Conservation (phyloP, 352 stramenopile species). For the Saprolegnia diclina region DNA sequence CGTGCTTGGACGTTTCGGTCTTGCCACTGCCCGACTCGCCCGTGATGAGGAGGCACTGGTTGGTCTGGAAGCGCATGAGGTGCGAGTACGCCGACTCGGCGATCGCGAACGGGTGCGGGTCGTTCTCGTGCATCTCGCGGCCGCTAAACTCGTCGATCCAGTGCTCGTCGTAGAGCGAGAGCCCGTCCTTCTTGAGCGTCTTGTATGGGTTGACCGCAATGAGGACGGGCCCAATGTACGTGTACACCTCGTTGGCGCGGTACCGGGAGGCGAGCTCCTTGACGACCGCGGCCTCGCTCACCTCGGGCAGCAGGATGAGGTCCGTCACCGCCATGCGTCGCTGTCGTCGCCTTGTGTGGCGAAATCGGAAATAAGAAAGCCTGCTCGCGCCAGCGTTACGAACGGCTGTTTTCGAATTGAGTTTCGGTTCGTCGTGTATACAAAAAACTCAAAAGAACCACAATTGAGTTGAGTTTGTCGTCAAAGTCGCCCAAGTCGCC, state of each 20-base stretch:
- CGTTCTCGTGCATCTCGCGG: conserved; percentile 68
- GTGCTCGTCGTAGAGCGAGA: conserved; percentile 47
- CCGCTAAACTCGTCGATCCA: conserved; percentile 74
- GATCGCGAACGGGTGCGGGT: conserved; percentile 81
- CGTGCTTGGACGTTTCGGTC: conserved; percentile 95
- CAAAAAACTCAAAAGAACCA: not conserved
- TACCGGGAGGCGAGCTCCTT: conserved; percentile 76
- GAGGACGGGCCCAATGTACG: conserved; percentile 86
- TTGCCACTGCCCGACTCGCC: conserved; percentile 86
- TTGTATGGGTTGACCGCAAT: conserved; percentile 90
- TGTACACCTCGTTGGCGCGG: conserved; percentile 81
- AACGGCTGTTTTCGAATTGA: not conserved
- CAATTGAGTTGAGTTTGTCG: not conserved
- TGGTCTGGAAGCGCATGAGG: conserved; percentile 80
- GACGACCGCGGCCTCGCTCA: conserved; percentile 70
- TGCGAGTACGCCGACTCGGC: conserved; percentile 84
- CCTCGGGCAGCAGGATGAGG: conserved; percentile 70
- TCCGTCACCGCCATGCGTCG: conserved; percentile 32
- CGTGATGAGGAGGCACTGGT: conserved; percentile 84
- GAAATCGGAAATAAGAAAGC: not conserved
- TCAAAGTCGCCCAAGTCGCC: not conserved
- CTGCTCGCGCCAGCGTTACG: not conserved
- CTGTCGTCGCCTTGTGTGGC: not conserved
- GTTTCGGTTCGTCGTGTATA: not conserved
- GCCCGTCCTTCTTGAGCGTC: conserved; percentile 36